Evolutionary conservation across 2,329 filamentous ascomycete genomes (phyloP).

Genomic region (Tolypocladium guangdongense): DNA sequence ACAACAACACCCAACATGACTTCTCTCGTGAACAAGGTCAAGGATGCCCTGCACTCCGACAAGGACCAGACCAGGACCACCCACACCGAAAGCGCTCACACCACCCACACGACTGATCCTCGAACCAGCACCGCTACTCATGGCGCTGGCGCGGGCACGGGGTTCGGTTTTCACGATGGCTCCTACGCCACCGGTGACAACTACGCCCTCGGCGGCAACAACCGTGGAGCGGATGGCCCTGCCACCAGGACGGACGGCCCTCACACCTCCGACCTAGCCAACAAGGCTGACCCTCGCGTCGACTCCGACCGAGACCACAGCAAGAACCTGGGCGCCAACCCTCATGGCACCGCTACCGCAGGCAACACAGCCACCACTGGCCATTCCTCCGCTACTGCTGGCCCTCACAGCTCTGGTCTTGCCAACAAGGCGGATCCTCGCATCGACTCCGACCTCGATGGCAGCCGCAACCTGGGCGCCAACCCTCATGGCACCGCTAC

Average conservation of each 20-base stretch:
- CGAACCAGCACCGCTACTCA: constrained; percentile 38
- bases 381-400: constrained; percentile 14
- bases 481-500: constrained; percentile 19
- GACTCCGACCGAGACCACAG: constrained; percentile 37
- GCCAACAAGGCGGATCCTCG: constrained; percentile 42
- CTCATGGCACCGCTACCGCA: constrained; percentile 17
- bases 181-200: constrained; percentile 32
- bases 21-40: constrained; percentile 47
- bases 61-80: constrained; percentile 16
- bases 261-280: constrained; percentile 32
- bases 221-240: constrained; percentile 7
- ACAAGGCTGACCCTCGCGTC: constrained; percentile 43
- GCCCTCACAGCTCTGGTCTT: constrained; percentile 34
- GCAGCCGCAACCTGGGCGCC: constrained; percentile 18
- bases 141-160: constrained; percentile 8
- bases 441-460: constrained; percentile 40
- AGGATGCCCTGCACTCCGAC: constrained; percentile 40
- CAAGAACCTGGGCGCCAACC: constrained; percentile 18
- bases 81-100: constrained; percentile 7
- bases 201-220: constrained; percentile 15
- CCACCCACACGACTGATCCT: constrained; percentile 35
- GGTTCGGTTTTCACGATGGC: constrained; percentile 11
- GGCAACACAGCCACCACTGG: constrained; percentile 18
- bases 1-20: constrained; percentile 35
- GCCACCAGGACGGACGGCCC: constrained; percentile 27